Conservation (phyloP, 1,284 basidiomycete genomes). For the Psilocybe mexicana region DNA sequence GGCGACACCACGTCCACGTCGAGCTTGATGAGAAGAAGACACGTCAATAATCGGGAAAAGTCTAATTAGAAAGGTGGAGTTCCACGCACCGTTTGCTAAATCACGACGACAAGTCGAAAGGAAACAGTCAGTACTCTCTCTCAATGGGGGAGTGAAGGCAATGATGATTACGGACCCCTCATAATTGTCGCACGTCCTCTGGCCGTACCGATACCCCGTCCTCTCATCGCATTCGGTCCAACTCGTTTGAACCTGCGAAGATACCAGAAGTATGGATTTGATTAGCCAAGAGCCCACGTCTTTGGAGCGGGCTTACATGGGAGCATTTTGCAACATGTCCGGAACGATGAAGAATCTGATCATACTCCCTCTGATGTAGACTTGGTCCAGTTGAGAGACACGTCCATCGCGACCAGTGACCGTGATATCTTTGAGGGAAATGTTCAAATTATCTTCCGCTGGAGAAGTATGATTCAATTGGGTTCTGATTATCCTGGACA, state of each 20-base stretch:
- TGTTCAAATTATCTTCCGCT: conserved; percentile 99
- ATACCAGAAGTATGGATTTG: conserved; percentile 1
- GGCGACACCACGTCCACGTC: conserved; percentile 80
- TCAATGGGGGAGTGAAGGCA: conserved; percentile 7
- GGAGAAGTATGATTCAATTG: conserved; percentile 11
- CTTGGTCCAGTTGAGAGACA: conserved; percentile 98
- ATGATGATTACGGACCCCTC: conserved; percentile 61
- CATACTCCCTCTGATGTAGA: conserved; percentile 99
- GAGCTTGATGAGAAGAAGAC: conserved; percentile 49
- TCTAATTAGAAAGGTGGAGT: conserved; percentile 13
- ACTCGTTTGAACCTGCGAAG: conserved; percentile 92
- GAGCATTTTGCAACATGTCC: conserved; percentile 98
- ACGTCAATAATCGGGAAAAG: conserved; percentile 4
- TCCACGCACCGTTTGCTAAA: conserved; percentile 28
- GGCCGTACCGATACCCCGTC: conserved; percentile 97
- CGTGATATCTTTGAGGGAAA: conserved; percentile 95
- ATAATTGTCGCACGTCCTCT: conserved; percentile 96
- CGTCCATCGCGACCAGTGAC: conserved; percentile 98
- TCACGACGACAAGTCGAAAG: conserved; percentile 8
- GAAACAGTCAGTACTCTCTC: conserved; percentile 1
- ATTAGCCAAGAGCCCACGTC: neutral
- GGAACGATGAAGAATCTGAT: conserved; percentile 98
- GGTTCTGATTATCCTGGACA: neutral
- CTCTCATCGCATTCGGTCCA: conserved; percentile 97
- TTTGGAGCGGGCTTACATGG: conserved; percentile 68